phyloP scores from a whole-genome alignment of 805 yeast species.

The Wickerhamiella azymoides region DNA sequence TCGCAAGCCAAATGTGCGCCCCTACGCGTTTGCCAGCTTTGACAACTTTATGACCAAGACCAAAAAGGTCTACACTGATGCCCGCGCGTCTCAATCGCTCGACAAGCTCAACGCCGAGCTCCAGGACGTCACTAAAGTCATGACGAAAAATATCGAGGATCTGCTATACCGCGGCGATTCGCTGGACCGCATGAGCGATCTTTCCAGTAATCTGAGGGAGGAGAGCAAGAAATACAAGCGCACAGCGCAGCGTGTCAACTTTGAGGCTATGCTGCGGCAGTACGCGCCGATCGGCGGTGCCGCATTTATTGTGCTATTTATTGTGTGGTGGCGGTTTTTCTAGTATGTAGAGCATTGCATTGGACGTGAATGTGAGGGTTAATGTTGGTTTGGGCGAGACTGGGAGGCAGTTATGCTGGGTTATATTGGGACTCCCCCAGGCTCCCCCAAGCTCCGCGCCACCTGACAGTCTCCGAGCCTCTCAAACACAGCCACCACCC shows the following conservation, averaged over 20 bases:
- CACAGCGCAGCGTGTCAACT: conserved; percentile 80
- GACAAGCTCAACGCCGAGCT: conserved; percentile 78
- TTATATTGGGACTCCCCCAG: too few relatives aligned
- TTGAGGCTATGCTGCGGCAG: conserved; percentile 77
- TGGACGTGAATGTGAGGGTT: too few relatives aligned
- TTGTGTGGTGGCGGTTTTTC: conserved; percentile 71
- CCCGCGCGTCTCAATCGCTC: conserved; percentile 75
- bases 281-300: conserved; percentile 76
- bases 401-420: too few relatives aligned
- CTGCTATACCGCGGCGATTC: conserved; percentile 89
- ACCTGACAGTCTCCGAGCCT: too few relatives aligned
- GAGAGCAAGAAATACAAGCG: conserved; percentile 80
- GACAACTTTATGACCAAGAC: conserved; percentile 63
- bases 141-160: conserved; percentile 95
- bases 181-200: conserved; percentile 74
- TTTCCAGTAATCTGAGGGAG: conserved; percentile 62
- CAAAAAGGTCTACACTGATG: conserved; percentile 77
- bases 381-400: too few relatives aligned
- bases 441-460: too few relatives aligned
- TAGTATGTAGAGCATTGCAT: neutral
- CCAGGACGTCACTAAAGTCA: conserved; percentile 85
- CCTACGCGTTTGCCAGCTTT: conserved; percentile 80
- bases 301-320: conserved; percentile 51
- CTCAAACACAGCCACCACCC: too few relatives aligned
- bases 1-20: conserved; percentile 50